Evolutionary conservation across 2,329 filamentous ascomycete genomes (phyloP).

Genomic region (Cyclaneusma minus): DNA sequence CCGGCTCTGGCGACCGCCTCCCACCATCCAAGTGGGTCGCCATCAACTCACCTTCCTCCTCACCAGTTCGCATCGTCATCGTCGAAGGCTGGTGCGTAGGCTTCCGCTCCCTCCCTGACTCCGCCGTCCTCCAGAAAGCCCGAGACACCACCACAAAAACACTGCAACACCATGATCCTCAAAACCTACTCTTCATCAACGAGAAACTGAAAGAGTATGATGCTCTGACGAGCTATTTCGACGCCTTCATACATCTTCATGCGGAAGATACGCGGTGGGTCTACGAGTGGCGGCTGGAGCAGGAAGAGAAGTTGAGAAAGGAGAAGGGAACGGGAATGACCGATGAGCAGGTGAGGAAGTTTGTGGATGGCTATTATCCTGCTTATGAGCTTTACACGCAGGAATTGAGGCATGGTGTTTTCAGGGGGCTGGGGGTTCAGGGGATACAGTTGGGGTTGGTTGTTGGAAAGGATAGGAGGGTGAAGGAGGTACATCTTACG

Average conservation of each 20-base stretch:
- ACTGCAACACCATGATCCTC: slow-evolving; percentile 35
- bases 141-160: slow-evolving; percentile 21
- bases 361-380: slow-evolving; percentile 44
- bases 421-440: slow-evolving; percentile 17
- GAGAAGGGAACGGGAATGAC: slow-evolving; percentile 49
- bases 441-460: slow-evolving; percentile 33
- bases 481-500: no score
- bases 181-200: slow-evolving; percentile 43
- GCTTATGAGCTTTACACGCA: slow-evolving; percentile 40
- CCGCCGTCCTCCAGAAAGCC: slow-evolving; percentile 28
- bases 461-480: slow-evolving; percentile 28
- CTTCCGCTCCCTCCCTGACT: slow-evolving; percentile 37
- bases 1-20: slow-evolving; percentile 47
- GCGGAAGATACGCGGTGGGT: slow-evolving; percentile 46
- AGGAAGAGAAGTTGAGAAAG: slow-evolving; percentile 42
- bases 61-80: slow-evolving; percentile 33
- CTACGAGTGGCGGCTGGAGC: slow-evolving; percentile 52
- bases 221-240: slow-evolving; percentile 38
- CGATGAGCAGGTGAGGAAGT: slow-evolving; percentile 44
- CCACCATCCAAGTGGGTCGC: slow-evolving; percentile 32
- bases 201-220: slow-evolving; percentile 40
- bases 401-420: slow-evolving; percentile 30
- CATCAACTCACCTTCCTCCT: slow-evolving; percentile 19
- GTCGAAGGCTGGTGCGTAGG: slow-evolving; percentile 64
- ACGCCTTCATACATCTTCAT: slow-evolving; percentile 50